Evolutionary conservation across 139 green algal genomes (phyloP).

Genomic region (Chlorella sp.): DNA sequence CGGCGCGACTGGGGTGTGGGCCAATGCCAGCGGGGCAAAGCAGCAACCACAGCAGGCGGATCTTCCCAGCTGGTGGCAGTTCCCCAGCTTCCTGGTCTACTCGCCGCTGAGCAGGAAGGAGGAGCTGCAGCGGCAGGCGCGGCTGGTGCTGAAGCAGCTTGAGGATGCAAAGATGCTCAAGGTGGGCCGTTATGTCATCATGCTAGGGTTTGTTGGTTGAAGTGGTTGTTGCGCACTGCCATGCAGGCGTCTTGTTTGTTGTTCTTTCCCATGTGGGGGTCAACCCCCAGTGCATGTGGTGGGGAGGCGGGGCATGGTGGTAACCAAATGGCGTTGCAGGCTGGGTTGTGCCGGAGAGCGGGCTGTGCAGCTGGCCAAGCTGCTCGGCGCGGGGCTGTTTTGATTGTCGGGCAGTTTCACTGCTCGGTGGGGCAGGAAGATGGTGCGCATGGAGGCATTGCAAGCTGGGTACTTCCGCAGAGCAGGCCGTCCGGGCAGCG

Average conservation of each 20-base stretch:
- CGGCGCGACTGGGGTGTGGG: not conserved
- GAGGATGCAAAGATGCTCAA: constrained; percentile 53
- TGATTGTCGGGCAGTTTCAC: no score
- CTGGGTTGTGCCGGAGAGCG: no score
- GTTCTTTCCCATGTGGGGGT: no score
- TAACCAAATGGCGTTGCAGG: not conserved
- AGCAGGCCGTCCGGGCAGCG: no score
- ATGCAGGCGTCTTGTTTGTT: not conserved
- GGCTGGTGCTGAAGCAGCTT: constrained; percentile 41
- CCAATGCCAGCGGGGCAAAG: not conserved
- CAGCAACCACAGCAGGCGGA: not conserved
- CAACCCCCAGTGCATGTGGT: no score
- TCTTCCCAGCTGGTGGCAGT: constrained; percentile 43
- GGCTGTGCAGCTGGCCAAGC: no score
- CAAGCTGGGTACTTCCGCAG: no score
- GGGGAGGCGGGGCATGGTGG: not conserved
- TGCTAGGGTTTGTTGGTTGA: no score
- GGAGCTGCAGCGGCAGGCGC: constrained; percentile 35
- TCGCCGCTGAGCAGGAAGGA: constrained; percentile 14
- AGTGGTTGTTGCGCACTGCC: no score
- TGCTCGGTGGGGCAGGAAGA: no score
- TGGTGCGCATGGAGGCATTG: not conserved
- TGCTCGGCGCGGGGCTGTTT: no score
- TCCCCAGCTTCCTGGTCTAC: constrained; percentile 26
- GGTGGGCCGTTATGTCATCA: no score